Evolutionary conservation across 1,284 basidiomycete genomes (phyloP).

Genomic region (Farysia itapuensis): DNA sequence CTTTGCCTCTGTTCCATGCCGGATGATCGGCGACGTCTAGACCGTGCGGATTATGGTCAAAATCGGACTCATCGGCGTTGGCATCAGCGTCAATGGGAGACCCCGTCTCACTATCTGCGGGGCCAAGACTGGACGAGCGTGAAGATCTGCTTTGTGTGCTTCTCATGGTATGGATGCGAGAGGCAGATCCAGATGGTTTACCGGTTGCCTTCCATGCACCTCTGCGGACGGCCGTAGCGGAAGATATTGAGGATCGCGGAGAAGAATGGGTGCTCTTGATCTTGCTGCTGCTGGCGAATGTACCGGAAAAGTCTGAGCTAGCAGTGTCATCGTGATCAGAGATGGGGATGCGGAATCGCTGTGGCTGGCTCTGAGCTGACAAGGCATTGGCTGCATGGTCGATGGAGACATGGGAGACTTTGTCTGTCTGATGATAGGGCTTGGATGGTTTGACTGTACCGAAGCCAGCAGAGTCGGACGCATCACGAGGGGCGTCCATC

Average conservation of each 20-base stretch:
- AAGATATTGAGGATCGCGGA: conserved; percentile 36
- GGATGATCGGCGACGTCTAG: conserved; percentile 26
- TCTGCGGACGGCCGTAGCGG: conserved; percentile 21
- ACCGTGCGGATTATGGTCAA: conserved; percentile 20
- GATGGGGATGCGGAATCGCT: conserved; percentile 13
- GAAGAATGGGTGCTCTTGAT: conserved; percentile 36
- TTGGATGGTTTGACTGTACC: neutral
- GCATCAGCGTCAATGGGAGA: neutral
- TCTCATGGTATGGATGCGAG: conserved; percentile 16
- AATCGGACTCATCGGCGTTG: neutral
- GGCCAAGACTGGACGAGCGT: neutral
- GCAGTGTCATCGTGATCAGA: conserved; percentile 28
- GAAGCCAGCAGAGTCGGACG: neutral
- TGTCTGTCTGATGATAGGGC: neutral
- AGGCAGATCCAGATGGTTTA: conserved; percentile 18
- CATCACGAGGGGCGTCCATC: neutral
- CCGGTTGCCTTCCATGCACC: conserved; percentile 35
- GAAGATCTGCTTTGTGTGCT: conserved; percentile 2
- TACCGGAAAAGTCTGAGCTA: conserved; percentile 29
- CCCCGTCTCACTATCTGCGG: neutral
- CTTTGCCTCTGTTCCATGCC: conserved; percentile 21
- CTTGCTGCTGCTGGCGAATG: conserved; percentile 17
- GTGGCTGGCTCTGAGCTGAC: neutral
- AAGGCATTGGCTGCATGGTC: neutral
- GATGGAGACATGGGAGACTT: neutral